Conservation (phyloP, 148 eudicot species). For the Rhododendron simsii region DNA sequence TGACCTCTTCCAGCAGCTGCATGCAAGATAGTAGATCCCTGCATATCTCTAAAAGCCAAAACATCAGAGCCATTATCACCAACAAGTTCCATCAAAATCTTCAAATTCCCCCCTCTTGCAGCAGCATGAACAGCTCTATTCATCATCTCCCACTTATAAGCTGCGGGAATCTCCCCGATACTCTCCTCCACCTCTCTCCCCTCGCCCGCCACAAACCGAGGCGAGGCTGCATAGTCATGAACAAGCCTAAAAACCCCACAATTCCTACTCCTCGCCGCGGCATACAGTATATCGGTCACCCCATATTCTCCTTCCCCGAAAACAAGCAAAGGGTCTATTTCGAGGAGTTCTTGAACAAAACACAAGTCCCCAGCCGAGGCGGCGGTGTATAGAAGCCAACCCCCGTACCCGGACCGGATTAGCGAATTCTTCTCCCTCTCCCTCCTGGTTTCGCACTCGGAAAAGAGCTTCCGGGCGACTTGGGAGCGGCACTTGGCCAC, state of each 20-base stretch:
- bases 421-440: constrained; percentile 49
- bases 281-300: constrained; percentile 80
- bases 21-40: constrained; percentile 70
- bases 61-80: constrained; percentile 45
- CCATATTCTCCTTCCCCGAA: constrained; percentile 99
- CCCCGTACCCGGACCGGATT: constrained; percentile 75
- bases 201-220: constrained; percentile 50
- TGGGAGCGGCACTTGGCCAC: constrained; percentile 68
- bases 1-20: constrained; percentile 91
- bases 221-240: constrained; percentile 60
- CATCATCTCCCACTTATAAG: constrained; percentile 72
- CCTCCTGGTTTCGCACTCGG: constrained; percentile 47
- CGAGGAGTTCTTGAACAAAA: constrained; percentile 55
- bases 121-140: constrained; percentile 87
- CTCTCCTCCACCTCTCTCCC: constrained; percentile 36
- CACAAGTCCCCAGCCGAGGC: constrained; percentile 83
- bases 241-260: constrained; percentile 64
- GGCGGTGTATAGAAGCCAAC: constrained; percentile 93
- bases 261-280: constrained; percentile 83
- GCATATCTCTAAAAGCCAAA: constrained; percentile 61
- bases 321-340: constrained; percentile 67
- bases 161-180: constrained; percentile 48
- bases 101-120: constrained; percentile 90
- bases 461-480: constrained; percentile 55
- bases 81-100: constrained; percentile 60